phyloP scores from a whole-genome alignment of 345 rosid genomes.

The Euphorbia peplus region DNA sequence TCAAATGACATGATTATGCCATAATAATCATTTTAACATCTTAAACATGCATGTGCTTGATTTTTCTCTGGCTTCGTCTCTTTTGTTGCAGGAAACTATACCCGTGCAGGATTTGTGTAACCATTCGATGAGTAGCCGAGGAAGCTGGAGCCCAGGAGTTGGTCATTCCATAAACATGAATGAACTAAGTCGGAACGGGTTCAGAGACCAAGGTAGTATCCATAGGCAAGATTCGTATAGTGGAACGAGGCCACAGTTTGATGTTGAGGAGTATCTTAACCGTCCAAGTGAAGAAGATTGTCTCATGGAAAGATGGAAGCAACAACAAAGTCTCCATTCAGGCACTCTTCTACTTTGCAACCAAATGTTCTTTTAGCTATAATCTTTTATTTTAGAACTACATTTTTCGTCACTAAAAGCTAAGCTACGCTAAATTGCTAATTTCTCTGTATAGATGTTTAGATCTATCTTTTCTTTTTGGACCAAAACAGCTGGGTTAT shows the following conservation, averaged over 20 bases:
- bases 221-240: constrained; percentile 9
- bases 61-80: too few relatives aligned
- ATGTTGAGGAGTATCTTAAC: constrained; percentile 60
- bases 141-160: constrained; percentile 72
- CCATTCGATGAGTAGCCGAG: constrained; percentile 61
- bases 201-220: constrained; percentile 25
- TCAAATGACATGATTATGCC: too few relatives aligned
- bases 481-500: too few relatives aligned
- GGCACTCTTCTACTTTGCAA: constrained; percentile 64
- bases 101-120: constrained; percentile 36
- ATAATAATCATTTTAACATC: too few relatives aligned
- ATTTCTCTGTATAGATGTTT: constrained; percentile 7
- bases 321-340: constrained; percentile 57
- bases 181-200: constrained; percentile 26
- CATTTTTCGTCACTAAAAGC: background rate
- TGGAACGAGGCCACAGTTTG: constrained; percentile 32
- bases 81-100: constrained; percentile 48
- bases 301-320: constrained; percentile 63
- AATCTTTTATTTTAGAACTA: background rate
- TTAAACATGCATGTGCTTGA: too few relatives aligned
- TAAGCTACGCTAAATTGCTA: background rate
- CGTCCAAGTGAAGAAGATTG: constrained; percentile 47
- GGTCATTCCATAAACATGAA: constrained; percentile 24
- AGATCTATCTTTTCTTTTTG: background rate
- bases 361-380: constrained; percentile 35